phyloP scores from a whole-genome alignment of 345 rosid species.

The Kernera saxatilis region DNA sequence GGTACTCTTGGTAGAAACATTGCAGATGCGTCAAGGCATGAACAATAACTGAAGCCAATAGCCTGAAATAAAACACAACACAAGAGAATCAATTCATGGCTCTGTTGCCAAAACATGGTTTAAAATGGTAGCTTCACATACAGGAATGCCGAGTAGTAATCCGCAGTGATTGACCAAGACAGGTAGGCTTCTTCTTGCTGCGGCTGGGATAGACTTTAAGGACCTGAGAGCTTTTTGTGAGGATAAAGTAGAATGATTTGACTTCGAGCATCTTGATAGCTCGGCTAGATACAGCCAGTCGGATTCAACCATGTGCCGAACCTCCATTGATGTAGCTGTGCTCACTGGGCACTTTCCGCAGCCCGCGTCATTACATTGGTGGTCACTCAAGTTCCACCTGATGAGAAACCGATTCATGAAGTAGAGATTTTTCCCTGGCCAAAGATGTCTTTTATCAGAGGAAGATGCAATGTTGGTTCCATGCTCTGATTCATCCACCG shows the following conservation, averaged over 20 bases:
- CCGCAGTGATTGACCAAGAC: slow-evolving; percentile 56
- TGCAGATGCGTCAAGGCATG: slow-evolving; percentile 46
- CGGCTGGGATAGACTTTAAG: slow-evolving; percentile 58
- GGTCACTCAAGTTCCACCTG: slow-evolving; percentile 47
- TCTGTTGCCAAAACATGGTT: not conserved
- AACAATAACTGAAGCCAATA: slow-evolving; percentile 65
- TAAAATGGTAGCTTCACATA: slow-evolving; percentile 28
- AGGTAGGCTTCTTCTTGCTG: slow-evolving; percentile 77
- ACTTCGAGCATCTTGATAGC: slow-evolving; percentile 34
- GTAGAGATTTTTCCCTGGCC: slow-evolving; percentile 45
- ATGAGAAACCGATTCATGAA: slow-evolving; percentile 77
- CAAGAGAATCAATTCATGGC: not conserved
- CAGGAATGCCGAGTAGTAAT: slow-evolving; percentile 61
- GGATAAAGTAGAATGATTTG: slow-evolving; percentile 36
- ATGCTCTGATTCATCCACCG: slow-evolving; percentile 21
- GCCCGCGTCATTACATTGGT: not conserved
- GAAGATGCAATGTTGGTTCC: slow-evolving; percentile 4
- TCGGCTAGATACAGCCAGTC: slow-evolving; percentile 79
- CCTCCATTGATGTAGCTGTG: slow-evolving; percentile 37
- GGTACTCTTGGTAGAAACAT: slow-evolving; percentile 74
- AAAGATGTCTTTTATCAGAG: slow-evolving; percentile 25
- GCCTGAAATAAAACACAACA: slow-evolving; percentile 37
- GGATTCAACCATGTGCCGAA: slow-evolving; percentile 62
- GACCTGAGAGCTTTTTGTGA: slow-evolving; percentile 43
- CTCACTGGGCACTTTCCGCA: slow-evolving; percentile 14